These are phyloP conservation scores for Diplodia seriata DNA, from an alignment of 2,329 filamentous ascomycete species.

Conservation along the genomic window DNA sequence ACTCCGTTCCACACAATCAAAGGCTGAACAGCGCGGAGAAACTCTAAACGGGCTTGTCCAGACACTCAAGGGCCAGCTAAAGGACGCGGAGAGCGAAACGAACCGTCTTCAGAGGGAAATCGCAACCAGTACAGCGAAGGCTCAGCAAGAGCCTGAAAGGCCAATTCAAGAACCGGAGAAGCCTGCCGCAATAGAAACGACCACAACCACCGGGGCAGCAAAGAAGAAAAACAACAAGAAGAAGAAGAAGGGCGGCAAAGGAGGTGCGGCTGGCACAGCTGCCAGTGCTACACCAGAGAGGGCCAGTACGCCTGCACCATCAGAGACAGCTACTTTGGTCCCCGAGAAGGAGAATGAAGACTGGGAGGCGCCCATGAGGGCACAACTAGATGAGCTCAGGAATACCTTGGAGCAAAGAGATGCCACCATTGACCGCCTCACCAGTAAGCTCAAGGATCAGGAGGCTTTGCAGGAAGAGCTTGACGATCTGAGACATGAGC, in stretches of 20 bases:
- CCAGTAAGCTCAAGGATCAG: conserved; percentile 74
- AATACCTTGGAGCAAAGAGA: conserved; percentile 63
- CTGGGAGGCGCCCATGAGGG: conserved; percentile 18
- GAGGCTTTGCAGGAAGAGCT: conserved; percentile 85
- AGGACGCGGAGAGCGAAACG: conserved; percentile 60
- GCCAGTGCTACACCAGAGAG: conserved; percentile 33
- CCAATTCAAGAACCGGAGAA: conserved; percentile 67
- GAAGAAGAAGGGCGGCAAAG: conserved; percentile 77
- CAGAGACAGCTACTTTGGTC: conserved; percentile 26
- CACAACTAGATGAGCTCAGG: conserved; percentile 42
- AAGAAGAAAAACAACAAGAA: conserved; percentile 86
- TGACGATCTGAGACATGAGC: conserved; percentile 78
- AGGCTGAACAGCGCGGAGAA: conserved; percentile 60
- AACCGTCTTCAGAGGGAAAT: conserved; percentile 36
- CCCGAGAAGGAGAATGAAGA: conserved; percentile 39
- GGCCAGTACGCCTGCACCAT: conserved; percentile 42
- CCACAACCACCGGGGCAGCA: conserved; percentile 56
- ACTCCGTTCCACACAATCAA: conserved; percentile 42
- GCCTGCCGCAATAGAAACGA: conserved; percentile 64
- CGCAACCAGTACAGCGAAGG: conserved; percentile 34
- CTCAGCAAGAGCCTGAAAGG: conserved; percentile 32
- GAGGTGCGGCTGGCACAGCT: conserved; percentile 33
- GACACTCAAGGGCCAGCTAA: conserved; percentile 61
- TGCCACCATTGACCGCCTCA: conserved; percentile 73
- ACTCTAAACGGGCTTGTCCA: conserved; percentile 63